A percentile compares a stretch with the other conserved stretches of the same genome.
Conservation (phyloP, 1,139 yeast genomes). For the Geotrichum histeridarum region DNA sequence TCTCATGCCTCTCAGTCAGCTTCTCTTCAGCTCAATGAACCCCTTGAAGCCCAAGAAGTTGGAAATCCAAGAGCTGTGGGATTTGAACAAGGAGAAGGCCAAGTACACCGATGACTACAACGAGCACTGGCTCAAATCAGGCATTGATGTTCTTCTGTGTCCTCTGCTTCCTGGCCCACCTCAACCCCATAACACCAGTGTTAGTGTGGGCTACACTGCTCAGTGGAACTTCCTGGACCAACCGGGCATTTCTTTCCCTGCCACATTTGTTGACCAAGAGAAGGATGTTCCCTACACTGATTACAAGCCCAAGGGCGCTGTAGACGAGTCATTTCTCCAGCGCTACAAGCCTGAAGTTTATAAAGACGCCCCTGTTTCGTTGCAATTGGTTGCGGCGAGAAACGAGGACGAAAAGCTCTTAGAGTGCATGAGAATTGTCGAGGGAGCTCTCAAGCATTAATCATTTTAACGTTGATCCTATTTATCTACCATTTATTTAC, state of each 20-base stretch:
- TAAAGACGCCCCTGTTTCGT: slow-evolving; percentile 42
- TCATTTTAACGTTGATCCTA: background rate
- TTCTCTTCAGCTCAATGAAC: slow-evolving; percentile 26
- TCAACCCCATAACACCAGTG: slow-evolving; percentile 57
- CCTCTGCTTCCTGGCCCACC: slow-evolving; percentile 72
- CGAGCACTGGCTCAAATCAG: slow-evolving; percentile 44
- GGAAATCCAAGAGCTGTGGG: slow-evolving; percentile 38
- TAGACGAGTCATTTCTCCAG: slow-evolving; percentile 31
- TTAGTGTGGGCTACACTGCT: slow-evolving; percentile 64
- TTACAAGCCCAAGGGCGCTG: slow-evolving; percentile 33
- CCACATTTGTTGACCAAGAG: slow-evolving; percentile 44
- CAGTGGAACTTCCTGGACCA: slow-evolving; percentile 50
- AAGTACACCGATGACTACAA: slow-evolving; percentile 34
- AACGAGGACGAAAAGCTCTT: slow-evolving; percentile 37
- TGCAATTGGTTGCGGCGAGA: slow-evolving; percentile 43
- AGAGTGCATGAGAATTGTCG: background rate
- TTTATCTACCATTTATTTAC: too few species aligned
- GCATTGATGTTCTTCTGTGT: slow-evolving; percentile 61
- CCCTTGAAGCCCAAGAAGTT: slow-evolving; percentile 22
- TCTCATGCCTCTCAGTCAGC: slow-evolving; percentile 29
- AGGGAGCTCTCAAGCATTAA: slow-evolving; percentile 1
- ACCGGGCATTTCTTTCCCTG: slow-evolving; percentile 49
- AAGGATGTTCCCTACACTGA: slow-evolving; percentile 34
- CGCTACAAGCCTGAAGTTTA: slow-evolving; percentile 39
- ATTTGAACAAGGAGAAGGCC: slow-evolving; percentile 33